Evolutionary conservation across 1,284 basidiomycete genomes (phyloP).

Genomic region (Puccinia horiana): DNA sequence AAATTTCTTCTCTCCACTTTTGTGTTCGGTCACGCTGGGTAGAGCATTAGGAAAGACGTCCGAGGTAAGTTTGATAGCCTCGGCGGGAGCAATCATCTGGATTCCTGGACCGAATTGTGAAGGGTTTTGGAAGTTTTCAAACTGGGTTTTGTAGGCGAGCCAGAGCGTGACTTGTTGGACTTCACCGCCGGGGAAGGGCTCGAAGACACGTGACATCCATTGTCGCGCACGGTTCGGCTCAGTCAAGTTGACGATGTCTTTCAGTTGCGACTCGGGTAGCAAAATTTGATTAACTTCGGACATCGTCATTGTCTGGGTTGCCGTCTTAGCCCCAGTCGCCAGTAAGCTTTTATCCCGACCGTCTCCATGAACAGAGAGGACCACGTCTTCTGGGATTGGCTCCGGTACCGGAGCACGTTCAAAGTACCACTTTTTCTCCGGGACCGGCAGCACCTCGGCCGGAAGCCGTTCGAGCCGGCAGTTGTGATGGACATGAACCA

Average conservation of each 20-base stretch:
- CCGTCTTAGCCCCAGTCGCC: neutral
- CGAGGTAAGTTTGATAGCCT: constrained; percentile 44
- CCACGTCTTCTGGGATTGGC: neutral
- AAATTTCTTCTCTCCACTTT: constrained; percentile 40
- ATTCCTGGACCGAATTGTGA: constrained; percentile 1
- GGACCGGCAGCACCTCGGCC: constrained; percentile 6
- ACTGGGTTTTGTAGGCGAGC: constrained; percentile 45
- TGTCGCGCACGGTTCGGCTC: constrained; percentile 27
- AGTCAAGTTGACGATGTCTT: constrained; percentile 13
- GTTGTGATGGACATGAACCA: constrained; percentile 28
- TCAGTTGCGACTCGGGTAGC: constrained; percentile 17
- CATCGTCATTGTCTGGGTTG: constrained; percentile 40
- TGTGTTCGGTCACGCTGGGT: constrained; percentile 31
- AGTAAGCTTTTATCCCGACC: neutral
- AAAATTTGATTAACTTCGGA: constrained; percentile 21
- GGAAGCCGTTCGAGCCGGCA: constrained; percentile 9
- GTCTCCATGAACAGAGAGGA: neutral
- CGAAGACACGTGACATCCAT: constrained; percentile 43
- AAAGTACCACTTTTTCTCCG: constrained; percentile 29
- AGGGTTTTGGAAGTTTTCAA: constrained; percentile 21
- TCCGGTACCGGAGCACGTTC: neutral
- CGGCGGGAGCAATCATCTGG: constrained; percentile 45
- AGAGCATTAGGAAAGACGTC: constrained; percentile 45
- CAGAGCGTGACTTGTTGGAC: constrained; percentile 48
- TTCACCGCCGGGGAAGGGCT: constrained; percentile 25